Evolutionary conservation across 768 basidiomycete species (phyloP), one percentile per base, ranked within the genome.

Genomic region (Boletellus ananiceps): DNA sequence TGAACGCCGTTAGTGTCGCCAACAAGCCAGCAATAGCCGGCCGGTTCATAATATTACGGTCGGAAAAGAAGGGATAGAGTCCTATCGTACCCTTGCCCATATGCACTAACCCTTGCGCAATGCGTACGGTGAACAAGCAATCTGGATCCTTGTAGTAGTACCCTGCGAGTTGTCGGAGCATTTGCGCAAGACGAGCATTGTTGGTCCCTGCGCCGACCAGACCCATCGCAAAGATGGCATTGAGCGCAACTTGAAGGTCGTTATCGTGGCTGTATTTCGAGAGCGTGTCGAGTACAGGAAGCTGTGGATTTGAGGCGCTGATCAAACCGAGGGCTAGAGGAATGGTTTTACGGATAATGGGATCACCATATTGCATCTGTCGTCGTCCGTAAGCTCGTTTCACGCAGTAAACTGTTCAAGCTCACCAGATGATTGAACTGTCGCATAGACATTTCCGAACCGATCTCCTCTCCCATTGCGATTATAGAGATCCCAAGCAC

Each of bases 71-170:
- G 4, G 96, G 95, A 67, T 95, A 97, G 58, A 99, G 74, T 11
- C 90, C 89, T 64, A 99, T 90, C 13, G 94, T 97, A 32, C 96
- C 96, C 71, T 99, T 99, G 67, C 96, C 96, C 94, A 98, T 94
- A 68, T 97, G 93, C n/a, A 97, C 88, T 59, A 98, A 71, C 16
- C 96, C 96, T 69, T 97, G 88, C 2, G 95, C 91, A 50, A 99
- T 83, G 47, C 96, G 84, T 16, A 97, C 94, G 77, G 91, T 88
- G 69, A 99, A 98, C 59, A 97, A 69, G 64, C 92, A 95, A 62
- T 99, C 93, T 0, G 94, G 83, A 69, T 99, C 96, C 67, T 97
- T 97, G 71, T 88, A 80, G 70, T 99, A 99, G 73, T 98, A 99
- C n/a, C 90, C 90, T 11, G 95, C 93, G 4, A 99, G 78, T 64